Evolutionary conservation across 1,139 yeast species (phyloP).

Genomic region (Ogataea hybrid): DNA sequence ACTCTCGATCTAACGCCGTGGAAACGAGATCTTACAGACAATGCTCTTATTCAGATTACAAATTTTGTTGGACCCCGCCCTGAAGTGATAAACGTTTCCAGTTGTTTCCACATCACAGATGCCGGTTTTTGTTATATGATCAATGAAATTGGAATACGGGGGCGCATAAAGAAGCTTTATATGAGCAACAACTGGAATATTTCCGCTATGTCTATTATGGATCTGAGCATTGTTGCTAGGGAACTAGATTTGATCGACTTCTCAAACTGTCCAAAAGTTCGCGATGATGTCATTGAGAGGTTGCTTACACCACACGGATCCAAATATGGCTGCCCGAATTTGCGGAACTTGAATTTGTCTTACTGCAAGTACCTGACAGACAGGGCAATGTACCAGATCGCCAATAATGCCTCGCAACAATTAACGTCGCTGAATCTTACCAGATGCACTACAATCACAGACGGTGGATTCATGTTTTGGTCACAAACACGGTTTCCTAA

Average conservation of each 20-base stretch:
- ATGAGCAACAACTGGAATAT: conserved; percentile 79
- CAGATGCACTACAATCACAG: conserved; percentile 76
- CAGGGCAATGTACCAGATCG: conserved; percentile 60
- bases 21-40: conserved; percentile 60
- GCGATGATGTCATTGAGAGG: conserved; percentile 68
- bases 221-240: conserved; percentile 62
- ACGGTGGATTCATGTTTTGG: conserved; percentile 70
- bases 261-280: conserved; percentile 69
- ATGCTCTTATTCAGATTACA: conserved; percentile 54
- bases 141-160: conserved; percentile 67
- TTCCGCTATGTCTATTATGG: conserved; percentile 79
- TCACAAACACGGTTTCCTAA: conserved; percentile 51
- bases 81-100: conserved; percentile 55
- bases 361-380: conserved; percentile 77
- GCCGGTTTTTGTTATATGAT: conserved; percentile 70
- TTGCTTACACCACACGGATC: conserved; percentile 51
- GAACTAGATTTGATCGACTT: conserved; percentile 59
- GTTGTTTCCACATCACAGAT: conserved; percentile 75
- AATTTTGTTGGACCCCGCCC: conserved; percentile 74
- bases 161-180: conserved; percentile 50
- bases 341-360: conserved; percentile 55
- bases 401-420: conserved; percentile 54
- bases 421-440: conserved; percentile 61
- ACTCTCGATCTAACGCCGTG: conserved; percentile 56
- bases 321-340: conserved; percentile 52